phyloP scores from a whole-genome alignment of 1,284 basidiomycete genomes.

The Abortiporus biennis region DNA sequence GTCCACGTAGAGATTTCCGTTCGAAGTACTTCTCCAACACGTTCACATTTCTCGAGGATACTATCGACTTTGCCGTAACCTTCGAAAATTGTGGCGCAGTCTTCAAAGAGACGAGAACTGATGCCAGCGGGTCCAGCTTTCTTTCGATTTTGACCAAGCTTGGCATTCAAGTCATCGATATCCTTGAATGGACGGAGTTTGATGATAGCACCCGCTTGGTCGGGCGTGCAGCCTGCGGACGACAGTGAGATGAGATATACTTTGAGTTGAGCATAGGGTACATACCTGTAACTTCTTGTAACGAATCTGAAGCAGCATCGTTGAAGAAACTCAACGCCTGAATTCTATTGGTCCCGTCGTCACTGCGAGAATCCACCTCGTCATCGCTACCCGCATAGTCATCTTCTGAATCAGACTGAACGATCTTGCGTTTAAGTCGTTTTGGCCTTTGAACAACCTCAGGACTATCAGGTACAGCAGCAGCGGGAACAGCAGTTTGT shows the following conservation, averaged over 20 bases:
- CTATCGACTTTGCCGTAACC: conserved; percentile 90
- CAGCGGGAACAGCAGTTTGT: conserved; percentile 20
- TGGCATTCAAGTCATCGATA: conserved; percentile 74
- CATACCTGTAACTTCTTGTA: conserved; percentile 89
- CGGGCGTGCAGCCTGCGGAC: conserved; percentile 70
- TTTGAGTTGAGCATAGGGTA: conserved; percentile 8
- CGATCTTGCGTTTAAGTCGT: conserved; percentile 48
- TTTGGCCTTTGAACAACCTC: conserved; percentile 36
- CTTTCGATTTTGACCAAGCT: conserved; percentile 78
- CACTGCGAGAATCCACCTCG: conserved; percentile 11
- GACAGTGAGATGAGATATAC: conserved; percentile 12
- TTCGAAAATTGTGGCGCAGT: conserved; percentile 83
- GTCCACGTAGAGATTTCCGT: conserved; percentile 80
- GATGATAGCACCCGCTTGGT: conserved; percentile 81
- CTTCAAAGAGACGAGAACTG: conserved; percentile 86
- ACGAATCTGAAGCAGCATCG: conserved; percentile 57
- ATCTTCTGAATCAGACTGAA: conserved; percentile 65
- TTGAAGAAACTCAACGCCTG: conserved; percentile 86
- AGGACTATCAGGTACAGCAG: conserved; percentile 34
- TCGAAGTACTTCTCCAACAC: conserved; percentile 67
- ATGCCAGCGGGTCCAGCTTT: conserved; percentile 79
- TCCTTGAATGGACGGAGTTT: conserved; percentile 76
- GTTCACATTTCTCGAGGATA: conserved; percentile 85
- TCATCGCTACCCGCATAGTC: conserved; percentile 32
- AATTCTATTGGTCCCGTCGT: conserved; percentile 30